Evolutionary conservation across 78 protist species (phyloP).

Genomic region (Cavenderia fasciculata): DNA sequence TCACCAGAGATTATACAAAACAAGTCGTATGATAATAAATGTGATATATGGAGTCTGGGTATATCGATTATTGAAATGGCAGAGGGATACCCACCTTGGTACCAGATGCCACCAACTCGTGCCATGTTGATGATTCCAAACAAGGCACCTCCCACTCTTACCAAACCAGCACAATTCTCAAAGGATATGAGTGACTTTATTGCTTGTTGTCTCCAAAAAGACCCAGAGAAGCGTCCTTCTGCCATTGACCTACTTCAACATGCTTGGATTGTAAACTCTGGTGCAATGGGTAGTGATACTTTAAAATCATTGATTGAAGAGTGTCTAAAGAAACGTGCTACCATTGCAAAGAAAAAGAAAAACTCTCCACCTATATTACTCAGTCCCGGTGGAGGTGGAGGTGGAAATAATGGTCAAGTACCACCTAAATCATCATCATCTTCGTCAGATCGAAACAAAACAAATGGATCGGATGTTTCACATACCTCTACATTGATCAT

Average conservation of each 20-base stretch:
- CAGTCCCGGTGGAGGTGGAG: too few species aligned
- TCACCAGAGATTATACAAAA: constrained; percentile 77
- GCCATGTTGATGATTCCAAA: constrained; percentile 87
- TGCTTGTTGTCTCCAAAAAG: constrained; percentile 80
- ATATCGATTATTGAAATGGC: constrained; percentile 73
- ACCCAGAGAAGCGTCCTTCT: constrained; percentile 81
- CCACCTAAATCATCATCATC: not conserved
- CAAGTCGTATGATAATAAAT: constrained; percentile 57
- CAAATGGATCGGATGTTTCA: not conserved
- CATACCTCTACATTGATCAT: constrained; percentile 3
- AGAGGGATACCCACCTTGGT: constrained; percentile 66
- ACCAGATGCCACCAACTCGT: constrained; percentile 41
- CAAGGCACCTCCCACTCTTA: constrained; percentile 80
- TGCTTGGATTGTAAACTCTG: constrained; percentile 29
- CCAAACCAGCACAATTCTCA: constrained; percentile 55
- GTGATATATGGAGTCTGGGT: constrained; percentile 79
- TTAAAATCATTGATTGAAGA: constrained; percentile 60
- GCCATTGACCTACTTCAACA: constrained; percentile 75
- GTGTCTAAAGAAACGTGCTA: constrained; percentile 27
- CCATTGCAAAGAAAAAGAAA: not conserved
- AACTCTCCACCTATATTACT: too few species aligned
- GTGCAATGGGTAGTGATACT: not conserved
- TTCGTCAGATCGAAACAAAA: not conserved
- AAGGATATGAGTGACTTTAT: constrained; percentile 82
- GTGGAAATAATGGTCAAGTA: not conserved